A percentile compares a stretch with the other conserved stretches of the same genome.
These are phyloP conservation scores for Fistulina hepatica DNA, from an alignment of 1,284 basidiomycete species.

Conservation along the genomic window DNA sequence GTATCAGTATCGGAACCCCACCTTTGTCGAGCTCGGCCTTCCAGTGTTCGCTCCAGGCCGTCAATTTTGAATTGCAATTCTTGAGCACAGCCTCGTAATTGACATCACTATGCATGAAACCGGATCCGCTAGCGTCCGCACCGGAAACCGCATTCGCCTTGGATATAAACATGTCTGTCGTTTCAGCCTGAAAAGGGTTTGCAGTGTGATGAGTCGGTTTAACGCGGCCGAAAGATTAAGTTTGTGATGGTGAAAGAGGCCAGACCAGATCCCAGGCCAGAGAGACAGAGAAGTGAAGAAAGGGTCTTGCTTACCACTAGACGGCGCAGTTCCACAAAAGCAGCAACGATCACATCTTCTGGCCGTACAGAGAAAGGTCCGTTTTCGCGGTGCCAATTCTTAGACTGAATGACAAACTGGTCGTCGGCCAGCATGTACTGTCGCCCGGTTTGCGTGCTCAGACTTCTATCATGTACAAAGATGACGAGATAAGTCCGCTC, in stretches of 20 bases:
- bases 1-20: too few relatives aligned
- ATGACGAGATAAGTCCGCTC: slow-evolving; percentile 76
- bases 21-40: slow-evolving; percentile 58
- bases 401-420: slow-evolving; percentile 55
- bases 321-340: slow-evolving; percentile 62
- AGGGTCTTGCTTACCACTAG: slow-evolving; percentile 46
- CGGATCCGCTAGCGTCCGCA: slow-evolving; percentile 30
- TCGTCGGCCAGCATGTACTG: slow-evolving; percentile 80
- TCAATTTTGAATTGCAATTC: slow-evolving; percentile 59
- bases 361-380: slow-evolving; percentile 47
- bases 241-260: too few relatives aligned
- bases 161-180: slow-evolving; percentile 61
- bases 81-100: slow-evolving; percentile 60
- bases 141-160: too few relatives aligned
- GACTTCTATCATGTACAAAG: slow-evolving; percentile 72
- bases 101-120: slow-evolving; percentile 42
- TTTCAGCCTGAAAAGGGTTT: slow-evolving; percentile 45
- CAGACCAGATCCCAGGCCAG: slow-evolving; percentile 7
- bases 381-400: slow-evolving; percentile 57
- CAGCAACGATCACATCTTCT: slow-evolving; percentile 68
- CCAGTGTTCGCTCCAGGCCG: slow-evolving; percentile 61
- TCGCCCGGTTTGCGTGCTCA: slow-evolving; percentile 73
- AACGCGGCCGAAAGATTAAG: neutral
- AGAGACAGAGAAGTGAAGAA: neutral
- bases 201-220: neutral